Conservation (phyloP, 2,329 filamentous ascomycete genomes). For the Phialocephala subalpina region DNA sequence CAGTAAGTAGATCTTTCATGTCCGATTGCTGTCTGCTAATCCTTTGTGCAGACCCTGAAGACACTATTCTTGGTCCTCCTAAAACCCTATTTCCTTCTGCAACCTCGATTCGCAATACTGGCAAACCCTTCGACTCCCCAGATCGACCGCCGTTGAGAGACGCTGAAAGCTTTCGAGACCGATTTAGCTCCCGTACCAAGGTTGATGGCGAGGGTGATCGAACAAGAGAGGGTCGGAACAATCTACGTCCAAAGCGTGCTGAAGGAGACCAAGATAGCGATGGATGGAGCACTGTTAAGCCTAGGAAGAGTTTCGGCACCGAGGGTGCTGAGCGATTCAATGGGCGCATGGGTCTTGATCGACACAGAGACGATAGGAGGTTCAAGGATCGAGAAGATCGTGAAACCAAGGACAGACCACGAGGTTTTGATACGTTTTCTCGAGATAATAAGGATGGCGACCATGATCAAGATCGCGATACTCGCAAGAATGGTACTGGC, state of each 20-base stretch:
- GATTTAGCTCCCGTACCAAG: conserved; percentile 66
- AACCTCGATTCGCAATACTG: conserved; percentile 60
- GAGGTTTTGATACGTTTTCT: conserved; percentile 59
- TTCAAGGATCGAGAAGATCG: conserved; percentile 62
- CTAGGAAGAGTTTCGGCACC: conserved; percentile 76
- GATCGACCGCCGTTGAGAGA: conserved; percentile 57
- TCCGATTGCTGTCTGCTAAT: conserved; percentile 11
- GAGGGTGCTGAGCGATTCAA: conserved; percentile 77
- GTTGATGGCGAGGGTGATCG: conserved; percentile 61
- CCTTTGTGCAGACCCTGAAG: conserved; percentile 67
- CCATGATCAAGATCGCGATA: conserved; percentile 57
- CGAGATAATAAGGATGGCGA: conserved; percentile 59
- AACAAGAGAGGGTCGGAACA: conserved; percentile 55
- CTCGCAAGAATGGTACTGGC: conserved; percentile 69
- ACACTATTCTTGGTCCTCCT: conserved; percentile 85
- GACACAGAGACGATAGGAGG: conserved; percentile 41
- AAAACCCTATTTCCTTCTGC: conserved; percentile 84
- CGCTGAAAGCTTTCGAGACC: conserved; percentile 59
- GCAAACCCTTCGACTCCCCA: conserved; percentile 49
- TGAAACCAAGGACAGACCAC: conserved; percentile 57
- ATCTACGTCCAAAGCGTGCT: conserved; percentile 58
- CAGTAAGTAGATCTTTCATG: conserved; percentile 53
- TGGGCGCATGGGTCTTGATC: conserved; percentile 66
- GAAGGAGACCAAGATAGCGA: conserved; percentile 69
- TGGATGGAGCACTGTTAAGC: conserved; percentile 78